Base-by-base conservation (phyloP, 2,329 filamentous ascomycete genomes). In the Chrysoporthe cubensis region DNA sequence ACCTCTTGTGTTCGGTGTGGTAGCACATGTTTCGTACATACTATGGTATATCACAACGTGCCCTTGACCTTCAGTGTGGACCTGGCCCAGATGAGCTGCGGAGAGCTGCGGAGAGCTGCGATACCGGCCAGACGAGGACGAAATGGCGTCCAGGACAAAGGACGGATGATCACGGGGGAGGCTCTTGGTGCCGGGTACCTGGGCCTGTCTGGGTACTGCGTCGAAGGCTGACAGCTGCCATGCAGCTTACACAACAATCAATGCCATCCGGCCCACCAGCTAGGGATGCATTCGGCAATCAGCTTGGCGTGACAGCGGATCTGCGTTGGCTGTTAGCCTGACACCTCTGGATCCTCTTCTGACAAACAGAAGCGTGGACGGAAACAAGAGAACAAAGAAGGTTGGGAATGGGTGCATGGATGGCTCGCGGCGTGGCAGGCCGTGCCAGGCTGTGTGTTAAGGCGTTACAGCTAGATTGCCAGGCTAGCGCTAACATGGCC, bases 41-140 rank as follows among this genome's bases (percentile, higher is more conserved):
- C 8, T 44, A 16, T 44, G 14, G 37, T 40, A 40, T 40, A 40
- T 40, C 37, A 40, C 37, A 46, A 18, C 14, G 9, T 32, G 32
- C 52, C 52, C 52, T 66, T 63, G 62, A 63, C 65, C 63, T 66
- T 62, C 65, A 42, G 42, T 63, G 59, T 62, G 9, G 4, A 40
- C 37, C 37, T 26, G 26, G 9, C 37, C 37, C 9, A 40, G 37
- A 40, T 40, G 37, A 40, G 9, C 37, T 9, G 37, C 6, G 6
- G 37, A 40, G 37, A 40, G 37, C 37, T 40, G 37, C 37, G 37
- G 9, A 40, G 37, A 40, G 37, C 37, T 40, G 37, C 37, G 37
- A 40, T 40, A 9, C 37, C 9, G 37, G 37, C 37, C 37, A 40
- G 37, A 40, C 9, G 37, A 40, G 5, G 37, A 40, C 26, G 26